Conservation (phyloP, 306 rosid species). For the Dryas alaskensis region DNA sequence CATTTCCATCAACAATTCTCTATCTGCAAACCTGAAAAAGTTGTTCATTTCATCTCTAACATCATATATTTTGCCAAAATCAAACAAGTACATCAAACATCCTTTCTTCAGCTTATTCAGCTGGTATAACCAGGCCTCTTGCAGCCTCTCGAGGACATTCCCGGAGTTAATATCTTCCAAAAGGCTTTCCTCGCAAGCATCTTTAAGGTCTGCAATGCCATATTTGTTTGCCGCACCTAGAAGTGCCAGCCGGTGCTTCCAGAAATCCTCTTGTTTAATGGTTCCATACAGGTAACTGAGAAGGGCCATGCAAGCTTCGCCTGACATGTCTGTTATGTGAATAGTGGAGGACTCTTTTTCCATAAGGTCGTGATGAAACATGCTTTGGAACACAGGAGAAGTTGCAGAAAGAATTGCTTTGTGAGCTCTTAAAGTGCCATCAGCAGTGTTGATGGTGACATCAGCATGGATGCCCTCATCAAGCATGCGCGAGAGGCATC, state of each 20-base stretch:
- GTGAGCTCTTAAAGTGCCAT: conserved; percentile 75
- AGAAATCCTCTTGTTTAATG: conserved; percentile 69
- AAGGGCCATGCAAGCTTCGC: conserved; percentile 61
- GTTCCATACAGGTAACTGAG: conserved; percentile 73
- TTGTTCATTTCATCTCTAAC: conserved; percentile 51
- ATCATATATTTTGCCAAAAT: conserved; percentile 82
- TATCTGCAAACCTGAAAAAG: conserved; percentile 66
- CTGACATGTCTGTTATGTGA: conserved; percentile 73
- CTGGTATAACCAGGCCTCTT: conserved; percentile 77
- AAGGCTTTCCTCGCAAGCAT: conserved; percentile 82
- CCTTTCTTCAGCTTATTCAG: conserved; percentile 78
- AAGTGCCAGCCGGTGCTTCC: conserved; percentile 73
- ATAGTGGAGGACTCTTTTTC: conserved; percentile 78
- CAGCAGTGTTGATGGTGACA: conserved; percentile 57
- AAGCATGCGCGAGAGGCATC: conserved; percentile 79
- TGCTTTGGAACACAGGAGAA: conserved; percentile 82
- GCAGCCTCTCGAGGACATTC: conserved; percentile 78
- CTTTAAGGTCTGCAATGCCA: conserved; percentile 57
- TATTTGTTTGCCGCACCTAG: conserved; percentile 83
- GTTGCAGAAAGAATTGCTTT: conserved; percentile 80
- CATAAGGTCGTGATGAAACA: conserved; percentile 76
- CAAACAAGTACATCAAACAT: conserved; percentile 66
- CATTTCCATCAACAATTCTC: conserved; percentile 79
- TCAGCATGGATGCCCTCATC: conserved; percentile 70
- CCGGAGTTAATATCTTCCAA: conserved; percentile 69